Percentiles rank a stretch among this genome's conserved stretches.
Evolutionary conservation across 768 basidiomycete species (phyloP).

Genomic region (Leucosporidium scottii): DNA sequence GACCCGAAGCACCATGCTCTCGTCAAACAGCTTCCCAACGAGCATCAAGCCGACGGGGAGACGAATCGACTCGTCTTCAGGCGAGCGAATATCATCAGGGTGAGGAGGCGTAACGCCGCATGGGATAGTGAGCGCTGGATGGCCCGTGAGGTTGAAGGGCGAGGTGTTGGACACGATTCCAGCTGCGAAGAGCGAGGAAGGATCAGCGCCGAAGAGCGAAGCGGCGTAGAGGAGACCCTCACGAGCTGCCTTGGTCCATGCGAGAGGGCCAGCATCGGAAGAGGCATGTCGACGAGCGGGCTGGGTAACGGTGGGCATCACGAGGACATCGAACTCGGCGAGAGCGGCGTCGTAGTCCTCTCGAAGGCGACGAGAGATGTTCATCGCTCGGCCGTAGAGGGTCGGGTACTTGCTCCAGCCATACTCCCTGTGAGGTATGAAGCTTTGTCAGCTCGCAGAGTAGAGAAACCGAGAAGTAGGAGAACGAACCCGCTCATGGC

Average conservation of each 20-base stretch:
- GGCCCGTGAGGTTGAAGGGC: constrained; percentile 10
- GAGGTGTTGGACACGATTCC: constrained; percentile 5
- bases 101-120: constrained; percentile 6
- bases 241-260: constrained; percentile 3
- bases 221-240: neutral
- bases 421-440: constrained; percentile 11
- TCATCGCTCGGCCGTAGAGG: constrained; percentile 44
- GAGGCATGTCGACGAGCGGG: constrained; percentile 41
- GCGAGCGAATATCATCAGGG: neutral
- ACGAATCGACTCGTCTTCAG: neutral
- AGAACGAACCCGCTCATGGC: constrained; percentile 5
- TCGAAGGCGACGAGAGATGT: constrained; percentile 43
- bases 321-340: constrained; percentile 40
- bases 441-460: neutral
- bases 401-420: constrained; percentile 38
- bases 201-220: neutral
- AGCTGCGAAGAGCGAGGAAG: neutral
- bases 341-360: constrained; percentile 43
- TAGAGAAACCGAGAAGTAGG: neutral
- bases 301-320: constrained; percentile 45
- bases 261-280: constrained; percentile 37
- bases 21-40: constrained; percentile 5
- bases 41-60: constrained; percentile 5
- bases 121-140: constrained; percentile 2
- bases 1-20: neutral